Conservation (phyloP, 352 stramenopile species). For the Globisporangium megalacanthum region DNA sequence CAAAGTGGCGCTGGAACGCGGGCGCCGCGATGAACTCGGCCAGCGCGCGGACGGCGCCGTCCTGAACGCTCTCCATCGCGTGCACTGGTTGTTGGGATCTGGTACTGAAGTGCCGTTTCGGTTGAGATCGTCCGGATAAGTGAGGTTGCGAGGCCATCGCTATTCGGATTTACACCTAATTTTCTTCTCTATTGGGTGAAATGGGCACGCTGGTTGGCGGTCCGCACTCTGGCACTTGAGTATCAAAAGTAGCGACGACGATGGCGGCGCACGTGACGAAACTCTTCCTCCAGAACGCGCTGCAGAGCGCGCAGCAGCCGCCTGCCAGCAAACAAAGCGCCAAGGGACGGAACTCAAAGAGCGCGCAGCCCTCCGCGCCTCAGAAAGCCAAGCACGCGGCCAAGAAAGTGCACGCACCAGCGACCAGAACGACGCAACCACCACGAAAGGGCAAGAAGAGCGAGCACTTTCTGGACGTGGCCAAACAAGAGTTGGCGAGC, state of each 20-base stretch:
- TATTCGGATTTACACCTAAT: too few species aligned
- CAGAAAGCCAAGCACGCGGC: slow-evolving; percentile 22
- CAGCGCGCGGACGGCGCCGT: slow-evolving; percentile 46
- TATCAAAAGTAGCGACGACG: slow-evolving; percentile 2
- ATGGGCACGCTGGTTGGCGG: neutral
- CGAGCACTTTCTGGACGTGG: slow-evolving; percentile 50
- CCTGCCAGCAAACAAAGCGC: neutral
- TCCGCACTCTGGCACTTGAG: neutral
- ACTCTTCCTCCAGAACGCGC: slow-evolving; percentile 64
- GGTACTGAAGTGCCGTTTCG: too few species aligned
- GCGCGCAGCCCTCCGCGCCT: slow-evolving; percentile 1
- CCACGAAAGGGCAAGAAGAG: slow-evolving; percentile 15
- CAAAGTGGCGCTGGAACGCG: slow-evolving; percentile 59
- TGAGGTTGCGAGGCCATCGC: too few species aligned
- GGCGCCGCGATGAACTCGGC: slow-evolving; percentile 58
- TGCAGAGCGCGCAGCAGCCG: slow-evolving; percentile 6
- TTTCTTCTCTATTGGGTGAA: too few species aligned
- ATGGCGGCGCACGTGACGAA: slow-evolving; percentile 70
- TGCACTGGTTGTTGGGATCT: too few species aligned
- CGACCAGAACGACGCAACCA: neutral
- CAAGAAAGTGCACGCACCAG: slow-evolving; percentile 18
- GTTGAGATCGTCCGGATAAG: too few species aligned
- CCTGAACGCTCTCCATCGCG: slow-evolving; percentile 36
- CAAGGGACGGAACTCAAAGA: slow-evolving; percentile 2
- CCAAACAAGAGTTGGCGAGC: slow-evolving; percentile 41